These are phyloP conservation scores for Fusarium coffeatum DNA, from an alignment of 2,329 filamentous ascomycete species.

Conservation along the genomic window DNA sequence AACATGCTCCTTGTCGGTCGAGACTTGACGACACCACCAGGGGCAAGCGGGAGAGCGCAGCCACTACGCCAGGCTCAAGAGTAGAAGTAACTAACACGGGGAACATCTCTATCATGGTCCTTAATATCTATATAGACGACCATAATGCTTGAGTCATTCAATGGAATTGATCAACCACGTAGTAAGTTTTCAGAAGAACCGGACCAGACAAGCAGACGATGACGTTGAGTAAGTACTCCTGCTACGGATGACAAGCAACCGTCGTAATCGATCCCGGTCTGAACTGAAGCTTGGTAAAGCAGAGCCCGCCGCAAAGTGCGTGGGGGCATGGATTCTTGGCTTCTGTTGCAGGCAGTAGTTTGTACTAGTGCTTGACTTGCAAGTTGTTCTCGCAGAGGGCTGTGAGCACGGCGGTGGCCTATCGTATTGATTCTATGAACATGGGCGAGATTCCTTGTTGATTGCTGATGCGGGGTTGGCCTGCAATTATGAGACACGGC, in stretches of 20 bases:
- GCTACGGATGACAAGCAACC: constrained; percentile 7
- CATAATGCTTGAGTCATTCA: not conserved
- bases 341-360: not conserved
- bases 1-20: constrained; percentile 1
- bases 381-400: not conserved
- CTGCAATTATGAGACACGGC: constrained; percentile 29
- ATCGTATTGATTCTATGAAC: constrained; percentile 1
- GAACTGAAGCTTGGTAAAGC: not conserved
- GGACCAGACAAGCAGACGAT: constrained; percentile 9
- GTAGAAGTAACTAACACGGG: constrained; percentile 1
- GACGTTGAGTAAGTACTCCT: constrained; percentile 11
- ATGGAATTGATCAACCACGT: not conserved
- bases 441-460: constrained; percentile 14
- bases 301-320: not conserved
- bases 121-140: not conserved
- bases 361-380: not conserved
- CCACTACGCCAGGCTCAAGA: not conserved
- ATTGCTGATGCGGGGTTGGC: constrained; percentile 36
- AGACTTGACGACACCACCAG: not conserved
- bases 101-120: not conserved
- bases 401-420: not conserved
- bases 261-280: constrained; percentile 7
- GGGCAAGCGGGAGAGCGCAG: not conserved
- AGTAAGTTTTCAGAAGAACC: constrained; percentile 21
- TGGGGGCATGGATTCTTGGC: constrained; percentile 22